A percentile compares a stretch with the other conserved stretches of the same genome.
phyloP scores from a whole-genome alignment of 495 filamentous ascomycete species.

The Xylaria scruposa region DNA sequence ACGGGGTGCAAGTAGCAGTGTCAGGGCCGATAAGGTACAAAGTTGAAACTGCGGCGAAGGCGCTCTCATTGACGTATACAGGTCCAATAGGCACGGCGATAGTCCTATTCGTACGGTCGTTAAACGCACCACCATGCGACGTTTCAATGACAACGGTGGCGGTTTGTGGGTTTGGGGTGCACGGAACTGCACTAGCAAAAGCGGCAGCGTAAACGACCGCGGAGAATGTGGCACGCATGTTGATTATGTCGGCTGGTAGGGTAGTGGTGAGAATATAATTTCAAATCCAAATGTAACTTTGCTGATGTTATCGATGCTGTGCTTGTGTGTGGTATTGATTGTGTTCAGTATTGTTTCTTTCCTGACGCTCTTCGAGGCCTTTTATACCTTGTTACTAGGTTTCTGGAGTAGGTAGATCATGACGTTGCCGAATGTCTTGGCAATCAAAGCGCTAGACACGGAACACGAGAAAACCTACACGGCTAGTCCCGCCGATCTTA shows the following conservation, averaged over 20 bases:
- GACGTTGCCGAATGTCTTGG: too few relatives aligned
- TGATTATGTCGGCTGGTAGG: background rate
- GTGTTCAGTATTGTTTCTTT: background rate
- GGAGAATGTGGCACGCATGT: conserved; percentile 14
- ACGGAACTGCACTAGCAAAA: background rate
- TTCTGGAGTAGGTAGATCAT: too few relatives aligned
- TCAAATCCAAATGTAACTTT: background rate
- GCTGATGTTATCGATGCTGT: background rate
- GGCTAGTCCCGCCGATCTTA: too few relatives aligned
- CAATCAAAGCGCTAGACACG: too few relatives aligned
- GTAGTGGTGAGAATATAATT: background rate
- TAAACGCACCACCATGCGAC: conserved; percentile 3
- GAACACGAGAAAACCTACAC: too few relatives aligned
- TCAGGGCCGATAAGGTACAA: conserved; percentile 1
- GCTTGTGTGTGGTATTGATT: background rate
- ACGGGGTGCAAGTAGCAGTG: conserved; percentile 5
- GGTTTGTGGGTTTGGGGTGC: background rate
- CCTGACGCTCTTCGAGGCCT: too few relatives aligned
- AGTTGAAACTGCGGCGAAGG: background rate
- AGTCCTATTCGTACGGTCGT: conserved; percentile 8
- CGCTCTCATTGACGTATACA: background rate
- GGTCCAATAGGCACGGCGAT: conserved; percentile 5
- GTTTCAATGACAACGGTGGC: conserved; percentile 6
- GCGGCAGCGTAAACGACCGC: background rate
- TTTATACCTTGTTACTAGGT: too few relatives aligned